These are phyloP conservation scores for Peniophora sp. DNA, from an alignment of 1,284 basidiomycete genomes.

Conservation along the genomic window DNA sequence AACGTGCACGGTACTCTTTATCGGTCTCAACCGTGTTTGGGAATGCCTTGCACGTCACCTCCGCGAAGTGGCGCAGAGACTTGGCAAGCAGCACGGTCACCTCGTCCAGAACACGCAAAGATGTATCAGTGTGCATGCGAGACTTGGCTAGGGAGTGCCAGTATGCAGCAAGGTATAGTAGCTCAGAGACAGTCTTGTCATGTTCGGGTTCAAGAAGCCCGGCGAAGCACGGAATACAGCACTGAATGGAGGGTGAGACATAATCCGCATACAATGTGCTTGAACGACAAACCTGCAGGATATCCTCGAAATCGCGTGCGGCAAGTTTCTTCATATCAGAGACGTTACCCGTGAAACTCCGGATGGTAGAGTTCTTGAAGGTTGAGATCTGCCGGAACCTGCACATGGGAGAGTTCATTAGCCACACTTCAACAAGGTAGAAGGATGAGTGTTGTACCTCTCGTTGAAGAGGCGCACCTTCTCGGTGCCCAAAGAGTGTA, in stretches of 20 bases:
- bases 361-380: conserved; percentile 15
- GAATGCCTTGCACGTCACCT: conserved; percentile 6
- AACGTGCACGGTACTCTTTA: neutral
- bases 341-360: conserved; percentile 19
- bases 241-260: neutral
- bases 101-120: conserved; percentile 11
- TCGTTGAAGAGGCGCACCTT: conserved; percentile 5
- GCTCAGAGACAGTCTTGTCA: conserved; percentile 11
- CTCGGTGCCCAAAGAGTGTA: conserved; percentile 6
- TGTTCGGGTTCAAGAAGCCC: conserved; percentile 17
- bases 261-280: conserved; percentile 14
- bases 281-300: conserved; percentile 19
- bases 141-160: conserved; percentile 24
- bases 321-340: conserved; percentile 24
- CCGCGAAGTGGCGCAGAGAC: conserved; percentile 11
- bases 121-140: conserved; percentile 19
- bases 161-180: conserved; percentile 15
- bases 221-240: conserved; percentile 7
- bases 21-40: neutral
- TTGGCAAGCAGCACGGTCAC: conserved; percentile 12
- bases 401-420: neutral
- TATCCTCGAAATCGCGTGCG: conserved; percentile 24
- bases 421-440: neutral
- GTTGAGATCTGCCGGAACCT: neutral
- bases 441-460: neutral